phyloP scores from a whole-genome alignment of 1,139 yeast genomes.

The Yamadazyma friedrichii region DNA sequence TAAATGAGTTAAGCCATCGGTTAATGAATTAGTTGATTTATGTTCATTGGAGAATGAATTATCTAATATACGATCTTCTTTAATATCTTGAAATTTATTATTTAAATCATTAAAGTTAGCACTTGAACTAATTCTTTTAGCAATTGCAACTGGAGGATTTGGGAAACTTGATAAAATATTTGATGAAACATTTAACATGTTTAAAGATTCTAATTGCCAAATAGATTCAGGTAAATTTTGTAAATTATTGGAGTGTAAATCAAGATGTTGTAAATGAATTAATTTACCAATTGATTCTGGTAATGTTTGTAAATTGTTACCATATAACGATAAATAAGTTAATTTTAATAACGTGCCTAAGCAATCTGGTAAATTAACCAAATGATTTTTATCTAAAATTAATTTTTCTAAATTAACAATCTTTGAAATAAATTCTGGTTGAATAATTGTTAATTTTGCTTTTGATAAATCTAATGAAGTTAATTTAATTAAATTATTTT shows the following conservation, averaged over 20 bases:
- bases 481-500: slow-evolving; percentile 54
- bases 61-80: slow-evolving; percentile 5
- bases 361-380: slow-evolving; percentile 72
- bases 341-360: slow-evolving; percentile 60
- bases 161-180: slow-evolving; percentile 72
- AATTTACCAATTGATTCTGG: slow-evolving; percentile 69
- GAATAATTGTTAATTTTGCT: slow-evolving; percentile 77
- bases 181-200: slow-evolving; percentile 72
- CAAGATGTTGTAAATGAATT: slow-evolving; percentile 62
- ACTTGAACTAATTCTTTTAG: slow-evolving; percentile 35
- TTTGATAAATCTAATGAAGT: slow-evolving; percentile 76
- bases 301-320: slow-evolving; percentile 72
- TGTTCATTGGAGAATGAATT: neutral
- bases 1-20: slow-evolving; percentile 55
- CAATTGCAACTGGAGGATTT: slow-evolving; percentile 45
- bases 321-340: slow-evolving; percentile 65
- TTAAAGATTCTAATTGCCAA: slow-evolving; percentile 62
- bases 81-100: slow-evolving; percentile 5
- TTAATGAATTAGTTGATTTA: slow-evolving; percentile 30
- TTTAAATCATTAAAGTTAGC: slow-evolving; percentile 21
- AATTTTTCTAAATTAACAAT: slow-evolving; percentile 72
- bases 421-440: slow-evolving; percentile 59
- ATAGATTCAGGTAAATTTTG: slow-evolving; percentile 66
- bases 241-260: slow-evolving; percentile 83
- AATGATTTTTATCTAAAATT: slow-evolving; percentile 78